Base-by-base conservation (phyloP, 306 rosid genomes). In the Erythrophleum fordii region DNA sequence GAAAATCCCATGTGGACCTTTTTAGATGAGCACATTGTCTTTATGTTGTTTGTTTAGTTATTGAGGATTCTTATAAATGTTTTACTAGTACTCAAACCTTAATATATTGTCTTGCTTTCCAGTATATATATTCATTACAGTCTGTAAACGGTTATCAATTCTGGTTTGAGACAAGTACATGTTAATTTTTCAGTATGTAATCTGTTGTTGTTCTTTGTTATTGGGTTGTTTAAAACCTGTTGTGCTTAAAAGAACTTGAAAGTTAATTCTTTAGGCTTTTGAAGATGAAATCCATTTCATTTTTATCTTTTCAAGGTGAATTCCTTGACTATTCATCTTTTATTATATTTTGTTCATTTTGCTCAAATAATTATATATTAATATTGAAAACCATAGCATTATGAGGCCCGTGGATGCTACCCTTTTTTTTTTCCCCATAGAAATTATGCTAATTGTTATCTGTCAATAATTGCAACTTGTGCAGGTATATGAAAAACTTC, bases 401-500 rank as follows among this genome's bases (percentile, higher is more conserved):
- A 10, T 66, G 52, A 39, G 72, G 72, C 26, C 34, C 11, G 39
- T 20, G 31, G 20, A 39, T 41, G 18, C 18, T 4, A 12, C 10
- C 11, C 35, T 16, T 17, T 45, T 41, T n/a, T 41, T 41, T 5
- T 46, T 11, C 3, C 0, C 3, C 0, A 11, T 9, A 66, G 5
- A 66, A n/a, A 22, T 10, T 37, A 11, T 37, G 28, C 71, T 66
- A 39, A 45, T 71, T 65, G 48, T 59, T 39, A 55, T 41, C 76
- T 49, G 72, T 51, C 39, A 52, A 42, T 73, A 28, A 82, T 79
- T 72, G 49, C 72, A 77, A 77, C 46, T 83, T 68, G 18, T 78
- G 81, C 89, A 90, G 97, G 93, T 83, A 56, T 92, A 88, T 79
- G 94, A 88, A 77, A 84, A 81, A 46, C 76, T 88, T 77, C 83